Percentiles rank a stretch among this genome's conserved stretches.
phyloP scores from a whole-genome alignment of 192 early-diverging fungal species.

The Coemansia sp. region DNA sequence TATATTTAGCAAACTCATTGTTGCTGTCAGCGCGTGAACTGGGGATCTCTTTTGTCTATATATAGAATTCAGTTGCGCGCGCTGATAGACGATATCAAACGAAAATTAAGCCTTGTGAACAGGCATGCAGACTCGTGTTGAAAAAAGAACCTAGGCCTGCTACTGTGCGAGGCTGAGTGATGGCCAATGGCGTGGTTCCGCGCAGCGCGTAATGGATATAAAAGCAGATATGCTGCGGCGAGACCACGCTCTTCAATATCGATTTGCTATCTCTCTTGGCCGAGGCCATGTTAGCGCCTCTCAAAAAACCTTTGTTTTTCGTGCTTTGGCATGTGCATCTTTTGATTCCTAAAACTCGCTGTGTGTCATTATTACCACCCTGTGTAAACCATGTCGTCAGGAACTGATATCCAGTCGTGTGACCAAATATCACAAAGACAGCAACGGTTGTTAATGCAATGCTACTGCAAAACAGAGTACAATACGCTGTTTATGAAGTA shows the following conservation, averaged over 20 bases:
- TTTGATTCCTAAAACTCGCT: neutral
- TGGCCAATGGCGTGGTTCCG: neutral
- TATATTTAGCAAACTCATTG: conserved; percentile 3
- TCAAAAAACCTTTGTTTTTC: neutral
- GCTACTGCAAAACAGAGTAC: conserved; percentile 37
- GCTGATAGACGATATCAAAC: neutral
- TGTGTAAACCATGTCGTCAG: neutral
- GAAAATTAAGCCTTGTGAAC: neutral
- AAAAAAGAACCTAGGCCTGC: neutral
- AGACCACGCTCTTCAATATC: conserved; percentile 9
- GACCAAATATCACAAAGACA: conserved; percentile 25
- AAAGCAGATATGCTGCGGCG: neutral
- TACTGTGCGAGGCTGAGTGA: neutral
- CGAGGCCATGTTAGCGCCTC: neutral
- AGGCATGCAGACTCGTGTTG: neutral
- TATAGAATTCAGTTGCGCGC: neutral
- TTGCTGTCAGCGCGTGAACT: neutral
- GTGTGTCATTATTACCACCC: neutral
- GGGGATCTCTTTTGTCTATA: neutral
- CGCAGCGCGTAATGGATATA: neutral
- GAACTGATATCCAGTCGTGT: conserved; percentile 23
- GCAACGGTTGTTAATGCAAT: conserved; percentile 40
- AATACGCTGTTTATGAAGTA: conserved; percentile 40
- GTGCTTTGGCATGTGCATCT: neutral
- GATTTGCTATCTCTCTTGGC: neutral